Conservation (phyloP, 23 red algal species). For the Cyanidioschyzon merolae region DNA sequence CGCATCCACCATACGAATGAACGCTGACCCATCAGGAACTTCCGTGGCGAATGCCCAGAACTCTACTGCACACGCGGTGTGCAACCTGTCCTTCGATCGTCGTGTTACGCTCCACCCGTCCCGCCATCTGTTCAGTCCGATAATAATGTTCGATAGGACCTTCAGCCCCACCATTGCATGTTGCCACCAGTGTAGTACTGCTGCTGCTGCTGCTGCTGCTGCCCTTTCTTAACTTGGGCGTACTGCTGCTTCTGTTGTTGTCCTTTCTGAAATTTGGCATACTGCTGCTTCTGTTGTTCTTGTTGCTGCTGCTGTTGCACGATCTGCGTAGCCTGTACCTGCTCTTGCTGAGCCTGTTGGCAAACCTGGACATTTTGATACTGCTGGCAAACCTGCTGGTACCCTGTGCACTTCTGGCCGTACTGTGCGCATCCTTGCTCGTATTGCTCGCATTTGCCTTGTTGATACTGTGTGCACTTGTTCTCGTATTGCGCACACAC, state of each 20-base stretch:
- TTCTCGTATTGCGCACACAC: background rate
- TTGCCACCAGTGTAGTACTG: background rate
- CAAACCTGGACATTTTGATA: background rate
- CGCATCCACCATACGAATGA: too few relatives aligned
- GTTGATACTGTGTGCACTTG: background rate
- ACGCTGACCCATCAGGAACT: too few relatives aligned
- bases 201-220: background rate
- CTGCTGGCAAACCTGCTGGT: slow-evolving; percentile 1
- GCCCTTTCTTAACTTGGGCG: too few relatives aligned
- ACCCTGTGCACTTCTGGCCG: background rate
- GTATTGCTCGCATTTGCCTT: slow-evolving; percentile 14
- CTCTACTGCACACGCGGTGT: too few relatives aligned
- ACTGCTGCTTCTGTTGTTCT: background rate
- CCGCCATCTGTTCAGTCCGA: too few relatives aligned
- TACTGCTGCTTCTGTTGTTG: background rate
- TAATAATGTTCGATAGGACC: too few relatives aligned
- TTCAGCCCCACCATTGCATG: background rate
- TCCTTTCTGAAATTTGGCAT: too few relatives aligned
- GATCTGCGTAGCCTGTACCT: background rate
- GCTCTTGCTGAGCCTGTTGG: background rate
- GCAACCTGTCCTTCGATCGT: too few relatives aligned
- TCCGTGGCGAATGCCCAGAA: too few relatives aligned
- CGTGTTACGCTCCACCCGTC: too few relatives aligned
- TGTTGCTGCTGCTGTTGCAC: background rate
- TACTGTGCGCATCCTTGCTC: background rate